Percentiles rank a stretch among this genome's conserved stretches.
These are phyloP conservation scores for Parmelia sp. DNA, from an alignment of 495 filamentous ascomycete genomes.

Conservation along the genomic window DNA sequence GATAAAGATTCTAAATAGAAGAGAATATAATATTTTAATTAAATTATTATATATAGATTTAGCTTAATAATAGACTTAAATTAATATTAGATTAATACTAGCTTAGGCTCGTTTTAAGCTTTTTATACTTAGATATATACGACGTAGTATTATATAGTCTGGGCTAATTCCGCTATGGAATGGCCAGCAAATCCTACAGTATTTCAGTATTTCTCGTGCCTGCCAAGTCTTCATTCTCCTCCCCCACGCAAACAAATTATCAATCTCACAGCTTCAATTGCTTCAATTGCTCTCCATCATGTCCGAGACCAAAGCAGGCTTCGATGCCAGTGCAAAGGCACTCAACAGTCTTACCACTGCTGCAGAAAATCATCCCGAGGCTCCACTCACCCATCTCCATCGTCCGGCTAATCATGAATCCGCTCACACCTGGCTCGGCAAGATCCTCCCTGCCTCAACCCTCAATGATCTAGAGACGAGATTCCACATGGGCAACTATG, in stretches of 20 bases:
- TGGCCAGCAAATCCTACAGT: too few species aligned
- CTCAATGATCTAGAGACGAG: constrained; percentile 32
- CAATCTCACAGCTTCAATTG: background rate
- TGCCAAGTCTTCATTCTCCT: background rate
- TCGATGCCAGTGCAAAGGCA: constrained; percentile 25
- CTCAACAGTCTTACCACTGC: constrained; percentile 24
- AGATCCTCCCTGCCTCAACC: constrained; percentile 29
- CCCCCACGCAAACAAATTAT: too few species aligned
- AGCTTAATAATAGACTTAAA: too few species aligned
- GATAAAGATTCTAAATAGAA: too few species aligned
- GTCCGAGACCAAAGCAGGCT: constrained; percentile 23
- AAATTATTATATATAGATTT: too few species aligned
- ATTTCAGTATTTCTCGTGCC: background rate
- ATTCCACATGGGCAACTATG: constrained; percentile 41
- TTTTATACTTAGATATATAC: too few species aligned
- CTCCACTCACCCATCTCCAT: constrained; percentile 33
- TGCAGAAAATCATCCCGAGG: constrained; percentile 28
- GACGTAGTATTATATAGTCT: too few species aligned
- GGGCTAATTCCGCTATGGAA: too few species aligned
- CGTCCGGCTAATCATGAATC: constrained; percentile 28
- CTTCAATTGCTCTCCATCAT: constrained; percentile 2
- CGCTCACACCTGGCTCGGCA: constrained; percentile 33
- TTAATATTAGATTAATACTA: too few species aligned
- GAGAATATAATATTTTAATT: too few species aligned
- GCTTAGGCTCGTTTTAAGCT: too few species aligned